Evolutionary conservation across 331 rosid species (phyloP).

Genomic region (Quercus lobata): DNA sequence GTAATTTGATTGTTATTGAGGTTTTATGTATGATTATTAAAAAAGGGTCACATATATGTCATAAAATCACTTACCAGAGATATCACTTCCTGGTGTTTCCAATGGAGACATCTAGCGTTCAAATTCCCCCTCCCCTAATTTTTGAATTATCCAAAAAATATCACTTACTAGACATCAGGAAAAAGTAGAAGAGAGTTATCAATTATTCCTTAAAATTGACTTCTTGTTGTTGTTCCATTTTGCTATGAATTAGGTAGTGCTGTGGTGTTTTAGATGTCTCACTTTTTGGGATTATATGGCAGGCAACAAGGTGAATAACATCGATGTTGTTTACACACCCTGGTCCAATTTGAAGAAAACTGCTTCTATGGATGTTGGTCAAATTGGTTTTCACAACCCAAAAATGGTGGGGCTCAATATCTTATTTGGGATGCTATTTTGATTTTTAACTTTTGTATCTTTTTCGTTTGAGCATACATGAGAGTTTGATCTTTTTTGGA

Average conservation of each 20-base stretch:
- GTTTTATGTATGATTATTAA: neutral
- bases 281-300: slow-evolving; percentile 14
- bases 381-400: slow-evolving; percentile 86
- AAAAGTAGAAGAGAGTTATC: neutral
- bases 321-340: slow-evolving; percentile 95
- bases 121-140: no score
- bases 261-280: neutral
- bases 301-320: slow-evolving; percentile 93
- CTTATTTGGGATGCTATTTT: neutral
- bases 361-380: slow-evolving; percentile 97
- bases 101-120: no score
- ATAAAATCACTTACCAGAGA: neutral
- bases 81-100: no score
- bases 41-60: neutral
- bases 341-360: slow-evolving; percentile 98
- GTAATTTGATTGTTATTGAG: neutral
- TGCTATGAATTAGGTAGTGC: neutral
- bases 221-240: no score
- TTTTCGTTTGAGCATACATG: slow-evolving; percentile 6
- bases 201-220: neutral
- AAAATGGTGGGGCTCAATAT: slow-evolving; percentile 56
- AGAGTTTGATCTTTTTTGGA: slow-evolving; percentile 13
- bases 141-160: no score
- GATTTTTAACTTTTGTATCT: neutral
- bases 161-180: no score